A percentile compares a stretch with the other conserved stretches of the same genome.
Evolutionary conservation across 2,329 filamentous ascomycete species (phyloP).

Genomic region (Cladophialophora carrionii): DNA sequence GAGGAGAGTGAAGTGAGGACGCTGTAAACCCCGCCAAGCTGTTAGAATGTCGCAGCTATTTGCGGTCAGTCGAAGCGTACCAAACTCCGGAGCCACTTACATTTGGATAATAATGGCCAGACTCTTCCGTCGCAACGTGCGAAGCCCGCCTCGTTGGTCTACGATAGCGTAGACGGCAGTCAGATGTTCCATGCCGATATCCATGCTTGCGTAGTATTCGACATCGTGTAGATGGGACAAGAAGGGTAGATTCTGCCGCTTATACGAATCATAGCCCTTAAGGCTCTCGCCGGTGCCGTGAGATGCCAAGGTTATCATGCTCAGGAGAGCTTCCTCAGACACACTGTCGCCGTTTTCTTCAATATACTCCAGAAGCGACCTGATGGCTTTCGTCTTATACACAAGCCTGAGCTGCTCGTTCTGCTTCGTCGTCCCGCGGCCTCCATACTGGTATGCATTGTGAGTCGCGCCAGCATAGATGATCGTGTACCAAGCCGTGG

Average conservation of each 20-base stretch:
- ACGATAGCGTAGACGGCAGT: constrained; percentile 23
- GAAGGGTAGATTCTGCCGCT: constrained; percentile 8
- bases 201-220: constrained; percentile 24
- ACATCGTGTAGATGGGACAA: constrained; percentile 23
- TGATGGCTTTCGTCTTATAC: constrained; percentile 25
- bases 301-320: constrained; percentile 22
- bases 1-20: constrained; percentile 9
- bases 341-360: constrained; percentile 3
- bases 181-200: constrained; percentile 23
- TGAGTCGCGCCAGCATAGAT: constrained; percentile 22
- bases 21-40: constrained; percentile 11
- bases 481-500: constrained; percentile 20
- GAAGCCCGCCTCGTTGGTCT: constrained; percentile 25
- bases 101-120: constrained; percentile 23
- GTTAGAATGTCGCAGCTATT: constrained; percentile 13
- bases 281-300: constrained; percentile 26
- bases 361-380: constrained; percentile 17
- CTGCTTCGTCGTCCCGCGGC: constrained; percentile 12
- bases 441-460: constrained; percentile 21
- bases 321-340: constrained; percentile 17
- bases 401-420: constrained; percentile 21
- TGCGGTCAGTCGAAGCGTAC: not conserved
- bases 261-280: constrained; percentile 15
- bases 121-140: constrained; percentile 13
- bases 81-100: constrained; percentile 9